phyloP scores from a whole-genome alignment of 2,329 filamentous ascomycete species.

The Leptodontidium sp. region DNA sequence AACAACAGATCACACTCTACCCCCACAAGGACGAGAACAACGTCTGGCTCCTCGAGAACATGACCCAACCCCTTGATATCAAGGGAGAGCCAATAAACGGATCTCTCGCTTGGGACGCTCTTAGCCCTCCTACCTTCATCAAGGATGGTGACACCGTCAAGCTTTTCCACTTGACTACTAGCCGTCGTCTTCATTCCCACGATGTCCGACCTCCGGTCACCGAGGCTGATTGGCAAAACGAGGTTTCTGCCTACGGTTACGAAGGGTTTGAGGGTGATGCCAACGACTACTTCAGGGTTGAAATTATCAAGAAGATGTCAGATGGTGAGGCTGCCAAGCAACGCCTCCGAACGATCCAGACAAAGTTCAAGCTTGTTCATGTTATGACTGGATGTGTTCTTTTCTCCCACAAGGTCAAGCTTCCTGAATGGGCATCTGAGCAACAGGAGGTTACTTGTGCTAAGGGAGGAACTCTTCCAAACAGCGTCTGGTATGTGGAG shows the following conservation, averaged over 20 bases:
- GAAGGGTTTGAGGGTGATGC: constrained; percentile 97
- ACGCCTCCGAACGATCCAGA: constrained; percentile 90
- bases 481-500: constrained; percentile 97
- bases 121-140: constrained; percentile 72
- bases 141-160: constrained; percentile 82
- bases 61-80: constrained; percentile 85
- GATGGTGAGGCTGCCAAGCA: constrained; percentile 80
- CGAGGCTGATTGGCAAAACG: constrained; percentile 93
- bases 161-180: constrained; percentile 83
- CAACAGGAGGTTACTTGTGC: constrained; percentile 99
- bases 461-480: constrained; percentile 87
- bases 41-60: constrained; percentile 91
- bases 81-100: constrained; percentile 82
- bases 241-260: constrained; percentile 96
- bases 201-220: constrained; percentile 88
- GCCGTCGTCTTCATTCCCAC: constrained; percentile 93
- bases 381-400: constrained; percentile 96
- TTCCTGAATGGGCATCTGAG: constrained; percentile 96
- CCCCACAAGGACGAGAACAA: constrained; percentile 99
- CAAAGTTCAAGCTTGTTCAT: constrained; percentile 94
- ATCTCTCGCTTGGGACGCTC: constrained; percentile 82
- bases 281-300: constrained; percentile 93
- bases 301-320: constrained; percentile 92
- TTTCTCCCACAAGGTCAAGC: constrained; percentile 99
- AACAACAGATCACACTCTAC: constrained; percentile 98